A percentile compares a stretch with the other conserved stretches of the same genome.
Evolutionary conservation across 108 stramenopile species (phyloP).

Genomic region (Licmophora abbreviata): DNA sequence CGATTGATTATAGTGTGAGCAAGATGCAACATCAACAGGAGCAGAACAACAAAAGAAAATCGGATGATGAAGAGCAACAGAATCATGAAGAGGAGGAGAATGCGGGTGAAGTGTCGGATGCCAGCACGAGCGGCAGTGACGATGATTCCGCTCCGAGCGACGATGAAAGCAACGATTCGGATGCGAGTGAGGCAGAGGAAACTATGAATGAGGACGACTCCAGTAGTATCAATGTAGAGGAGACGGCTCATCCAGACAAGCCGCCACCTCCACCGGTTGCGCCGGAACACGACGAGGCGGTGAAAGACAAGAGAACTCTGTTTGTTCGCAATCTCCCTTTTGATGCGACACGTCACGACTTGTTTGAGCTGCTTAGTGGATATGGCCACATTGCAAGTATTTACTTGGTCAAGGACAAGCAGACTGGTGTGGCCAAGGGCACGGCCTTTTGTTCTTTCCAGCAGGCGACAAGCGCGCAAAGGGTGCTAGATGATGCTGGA

Average conservation of each 20-base stretch:
- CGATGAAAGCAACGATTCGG: constrained; percentile 25
- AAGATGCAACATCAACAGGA: constrained; percentile 61
- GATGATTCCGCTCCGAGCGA: constrained; percentile 22
- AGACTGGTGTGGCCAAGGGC: constrained; percentile 69
- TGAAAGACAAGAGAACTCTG: constrained; percentile 34
- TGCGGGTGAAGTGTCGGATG: constrained; percentile 15
- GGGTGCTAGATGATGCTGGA: constrained; percentile 15
- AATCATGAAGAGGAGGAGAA: constrained; percentile 19
- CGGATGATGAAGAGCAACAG: constrained; percentile 18
- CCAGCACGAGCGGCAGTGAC: constrained; percentile 22
- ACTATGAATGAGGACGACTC: not conserved
- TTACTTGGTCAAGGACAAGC: constrained; percentile 83
- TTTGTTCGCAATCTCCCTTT: constrained; percentile 96
- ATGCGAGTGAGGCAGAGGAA: constrained; percentile 5
- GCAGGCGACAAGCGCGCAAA: constrained; percentile 13
- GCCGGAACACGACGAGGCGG: constrained; percentile 13
- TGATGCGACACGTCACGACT: constrained; percentile 81
- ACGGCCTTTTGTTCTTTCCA: constrained; percentile 88
- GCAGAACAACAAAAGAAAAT: constrained; percentile 13
- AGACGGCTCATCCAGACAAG: constrained; percentile 2
- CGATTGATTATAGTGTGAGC: constrained; percentile 72
- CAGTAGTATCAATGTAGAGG: constrained; percentile 6
- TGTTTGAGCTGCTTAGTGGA: constrained; percentile 70
- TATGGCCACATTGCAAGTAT: constrained; percentile 82
- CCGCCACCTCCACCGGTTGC: too few species aligned